These are phyloP conservation scores for Debaryomycetaceae sp. DNA, from an alignment of 1,139 yeast genomes.

Conservation along the genomic window DNA sequence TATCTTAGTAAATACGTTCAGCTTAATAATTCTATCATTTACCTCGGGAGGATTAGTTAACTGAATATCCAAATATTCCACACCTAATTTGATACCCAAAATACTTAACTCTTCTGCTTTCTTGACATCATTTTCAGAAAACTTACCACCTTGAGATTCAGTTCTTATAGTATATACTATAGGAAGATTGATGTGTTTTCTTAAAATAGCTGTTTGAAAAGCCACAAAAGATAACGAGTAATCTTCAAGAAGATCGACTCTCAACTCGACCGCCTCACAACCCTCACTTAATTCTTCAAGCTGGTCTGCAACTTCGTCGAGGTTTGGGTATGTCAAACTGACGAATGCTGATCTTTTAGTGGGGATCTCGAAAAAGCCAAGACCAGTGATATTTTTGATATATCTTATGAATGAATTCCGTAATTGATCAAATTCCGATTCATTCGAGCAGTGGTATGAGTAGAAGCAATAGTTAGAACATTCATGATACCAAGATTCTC, in stretches of 20 bases:
- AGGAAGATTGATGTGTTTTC: slow-evolving; percentile 64
- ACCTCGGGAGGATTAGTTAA: slow-evolving; percentile 38
- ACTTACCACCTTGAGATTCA: slow-evolving; percentile 74
- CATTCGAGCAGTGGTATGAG: slow-evolving; percentile 66
- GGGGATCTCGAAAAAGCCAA: slow-evolving; percentile 42
- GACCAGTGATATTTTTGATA: slow-evolving; percentile 64
- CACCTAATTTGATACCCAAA: slow-evolving; percentile 68
- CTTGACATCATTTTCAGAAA: slow-evolving; percentile 54
- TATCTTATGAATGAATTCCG: slow-evolving; percentile 59
- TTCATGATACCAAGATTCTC: slow-evolving; percentile 76
- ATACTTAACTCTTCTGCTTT: slow-evolving; percentile 50
- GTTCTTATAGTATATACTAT: slow-evolving; percentile 82
- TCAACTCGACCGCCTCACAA: slow-evolving; percentile 75
- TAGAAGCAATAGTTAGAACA: slow-evolving; percentile 78
- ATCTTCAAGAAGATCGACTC: slow-evolving; percentile 67
- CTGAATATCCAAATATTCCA: slow-evolving; percentile 54
- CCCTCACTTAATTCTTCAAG: slow-evolving; percentile 63
- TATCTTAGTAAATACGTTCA: slow-evolving; percentile 60
- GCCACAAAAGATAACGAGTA: slow-evolving; percentile 56
- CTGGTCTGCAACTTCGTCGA: slow-evolving; percentile 40
- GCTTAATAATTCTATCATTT: slow-evolving; percentile 25
- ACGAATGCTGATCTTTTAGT: slow-evolving; percentile 63
- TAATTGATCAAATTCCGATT: slow-evolving; percentile 54
- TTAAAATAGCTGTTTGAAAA: slow-evolving; percentile 67
- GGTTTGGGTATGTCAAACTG: slow-evolving; percentile 61